Percentiles rank a stretch among this genome's conserved stretches.
Evolutionary conservation across 441 rosid genomes (phyloP).

Genomic region (Hura crepitans): DNA sequence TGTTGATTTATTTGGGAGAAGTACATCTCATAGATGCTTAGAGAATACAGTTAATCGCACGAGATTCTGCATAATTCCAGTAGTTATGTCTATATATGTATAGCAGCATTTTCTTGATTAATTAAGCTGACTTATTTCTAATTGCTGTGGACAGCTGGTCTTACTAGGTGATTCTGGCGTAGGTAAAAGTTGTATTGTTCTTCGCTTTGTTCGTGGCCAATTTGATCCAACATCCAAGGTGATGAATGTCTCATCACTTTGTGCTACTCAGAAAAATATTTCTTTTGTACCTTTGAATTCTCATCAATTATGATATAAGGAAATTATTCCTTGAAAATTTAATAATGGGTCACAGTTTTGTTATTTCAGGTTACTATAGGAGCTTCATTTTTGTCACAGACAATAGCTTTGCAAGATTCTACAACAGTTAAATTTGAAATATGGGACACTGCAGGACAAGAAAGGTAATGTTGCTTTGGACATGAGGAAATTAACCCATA

Average conservation of each 20-base stretch:
- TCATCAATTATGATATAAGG: slow-evolving; percentile 13
- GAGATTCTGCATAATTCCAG: background rate
- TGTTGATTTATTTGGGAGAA: background rate
- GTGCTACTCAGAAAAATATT: background rate
- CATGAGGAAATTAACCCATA: background rate
- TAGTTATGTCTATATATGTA: background rate
- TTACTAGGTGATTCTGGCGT: slow-evolving; percentile 96
- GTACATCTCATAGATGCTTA: background rate
- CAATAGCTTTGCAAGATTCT: slow-evolving; percentile 94
- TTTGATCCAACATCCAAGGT: slow-evolving; percentile 98
- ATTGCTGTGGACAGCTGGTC: slow-evolving; percentile 56
- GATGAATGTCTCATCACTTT: slow-evolving; percentile 17
- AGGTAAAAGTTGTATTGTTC: slow-evolving; percentile 97
- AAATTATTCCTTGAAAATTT: slow-evolving; percentile 2
- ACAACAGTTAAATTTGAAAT: slow-evolving; percentile 96
- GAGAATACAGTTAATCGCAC: background rate
- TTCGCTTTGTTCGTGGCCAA: slow-evolving; percentile 95
- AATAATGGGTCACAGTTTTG: slow-evolving; percentile 18
- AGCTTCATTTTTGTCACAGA: slow-evolving; percentile 96
- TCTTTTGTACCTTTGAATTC: slow-evolving; percentile 8
- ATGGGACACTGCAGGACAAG: slow-evolving; percentile 99
- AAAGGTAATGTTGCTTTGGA: slow-evolving; percentile 50
- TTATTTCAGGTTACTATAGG: slow-evolving; percentile 86
- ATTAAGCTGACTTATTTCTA: slow-evolving; percentile 22
- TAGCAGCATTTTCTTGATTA: background rate